Evolutionary conservation across 2,329 filamentous ascomycete genomes (phyloP), one percentile per base, ranked within the genome.

Genomic region (Fusarium falciforme): DNA sequence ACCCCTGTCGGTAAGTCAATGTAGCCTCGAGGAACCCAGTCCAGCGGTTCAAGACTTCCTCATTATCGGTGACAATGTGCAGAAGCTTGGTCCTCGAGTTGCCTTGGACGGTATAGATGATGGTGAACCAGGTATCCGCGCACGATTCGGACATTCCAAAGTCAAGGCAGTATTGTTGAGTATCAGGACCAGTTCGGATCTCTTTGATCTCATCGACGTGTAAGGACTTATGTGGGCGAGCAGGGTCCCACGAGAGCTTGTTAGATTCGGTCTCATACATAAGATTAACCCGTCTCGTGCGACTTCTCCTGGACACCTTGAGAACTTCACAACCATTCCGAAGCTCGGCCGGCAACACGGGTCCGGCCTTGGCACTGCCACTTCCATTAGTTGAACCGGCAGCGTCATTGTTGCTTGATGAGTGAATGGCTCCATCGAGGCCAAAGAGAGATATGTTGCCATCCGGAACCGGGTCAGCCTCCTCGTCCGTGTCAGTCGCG

Each of bases 151-250:
- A 85, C 22, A 96, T 85, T 42, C 91, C 90, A 79, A 93, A 93
- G 81, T 98, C 95, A 77, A 96, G 91, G 44, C 94, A 93, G 80
- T 98, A 97, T 80, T 97, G 96, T 66, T 93, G 91, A n/a, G 96
- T 94, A 80, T 98, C 94, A 14, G 89, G 89, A n/a, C 94, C 95
- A 36, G 92, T 91, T 71, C 95, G 92, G 57, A 98, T 94, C 79
- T 98, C 95, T 79, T 94, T 93, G 78, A 99, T 96, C 81, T 98
- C 95, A 79, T 99, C 96, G 72, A 99, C 94, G 82, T 97, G 97
- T 73, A 99, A 93, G 61, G 91, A 91, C 81, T 98, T 98, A 29
- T 91, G 90, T 1, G 93, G 92, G 38, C 94, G 91, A 10, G 89
- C 90, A 55, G 91, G 89, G 82, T 97, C 93, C 96, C 96, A 98